Base-by-base conservation (phyloP, 768 basidiomycete genomes). In the Macrolepiota dolichaula region DNA sequence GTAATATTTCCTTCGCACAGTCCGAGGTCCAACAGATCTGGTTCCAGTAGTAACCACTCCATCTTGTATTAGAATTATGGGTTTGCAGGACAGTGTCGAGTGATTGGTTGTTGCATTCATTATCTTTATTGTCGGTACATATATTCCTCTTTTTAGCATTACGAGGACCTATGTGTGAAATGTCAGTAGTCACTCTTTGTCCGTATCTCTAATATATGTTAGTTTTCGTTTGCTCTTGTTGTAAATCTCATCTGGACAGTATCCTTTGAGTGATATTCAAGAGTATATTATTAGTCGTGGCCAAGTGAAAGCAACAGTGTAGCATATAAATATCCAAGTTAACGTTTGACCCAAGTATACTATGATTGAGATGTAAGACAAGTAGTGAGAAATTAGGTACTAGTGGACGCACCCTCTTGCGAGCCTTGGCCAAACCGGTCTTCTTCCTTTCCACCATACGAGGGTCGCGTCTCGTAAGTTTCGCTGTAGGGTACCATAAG, bases 381-480 rank as follows among this genome's bases (percentile, higher is more conserved):
- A 19, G 51, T 40, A 40, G n/a, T 4, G 7, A 22, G n/a, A 22
- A 55, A 56, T 32, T 6, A 61, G 35, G 59, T 57, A 55, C 22
- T 15, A 52, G 35, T 60, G 59, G 13, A 86, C 92, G 47, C 74
- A 95, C 94, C 77, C 83, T 82, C 77, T 96, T 95, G 74, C 96
- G 87, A 62, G 96, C 94, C 79, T 97, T 97, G 62, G 90, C 85
- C 68, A 86, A 73, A 61, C 93, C 93, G 15, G 96, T 92, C 84
- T 99, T 99, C 79, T 99, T 99, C 68, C 96, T 83, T 77, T 99
- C 96, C 32, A 97, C 96, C 92, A 96, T 92, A 74, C 97, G 89
- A 50, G 95, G 94, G 79, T 99, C 96, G 68, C 96, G 87, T 72
- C 86, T 85, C 61, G 94, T 75, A 51, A 96, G 77, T 78, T 93